A percentile compares a stretch with the other conserved stretches of the same genome.
Evolutionary conservation across 495 filamentous ascomycete species (phyloP).

Genomic region (Saxophila tyrrhenica): DNA sequence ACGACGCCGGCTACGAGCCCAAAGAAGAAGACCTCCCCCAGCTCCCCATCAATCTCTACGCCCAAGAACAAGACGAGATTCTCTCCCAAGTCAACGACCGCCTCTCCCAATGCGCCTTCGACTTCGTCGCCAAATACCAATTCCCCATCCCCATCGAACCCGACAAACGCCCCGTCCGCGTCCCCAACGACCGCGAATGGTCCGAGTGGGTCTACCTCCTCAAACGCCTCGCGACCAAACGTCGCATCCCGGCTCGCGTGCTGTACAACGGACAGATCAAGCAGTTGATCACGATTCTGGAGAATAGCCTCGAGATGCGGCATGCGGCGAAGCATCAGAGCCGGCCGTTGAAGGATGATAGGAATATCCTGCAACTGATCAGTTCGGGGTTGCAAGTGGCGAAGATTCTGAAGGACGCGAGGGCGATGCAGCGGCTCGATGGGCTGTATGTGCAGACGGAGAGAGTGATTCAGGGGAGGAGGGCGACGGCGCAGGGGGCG

Average conservation of each 20-base stretch:
- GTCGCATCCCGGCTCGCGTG: slow-evolving; percentile 69
- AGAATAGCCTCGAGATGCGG: slow-evolving; percentile 33
- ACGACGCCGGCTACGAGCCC: slow-evolving; percentile 51
- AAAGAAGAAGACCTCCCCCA: slow-evolving; percentile 70
- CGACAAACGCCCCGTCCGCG: slow-evolving; percentile 68
- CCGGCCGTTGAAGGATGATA: slow-evolving; percentile 76
- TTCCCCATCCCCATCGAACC: slow-evolving; percentile 73
- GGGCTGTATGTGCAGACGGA: slow-evolving; percentile 60
- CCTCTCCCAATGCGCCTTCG: slow-evolving; percentile 72
- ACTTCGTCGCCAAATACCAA: slow-evolving; percentile 81
- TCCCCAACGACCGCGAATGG: slow-evolving; percentile 76
- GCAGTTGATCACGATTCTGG: slow-evolving; percentile 22
- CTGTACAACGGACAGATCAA: slow-evolving; percentile 76
- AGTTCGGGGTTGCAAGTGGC: slow-evolving; percentile 78
- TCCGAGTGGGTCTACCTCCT: slow-evolving; percentile 86
- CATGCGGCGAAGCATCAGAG: slow-evolving; percentile 75
- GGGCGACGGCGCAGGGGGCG: background rate
- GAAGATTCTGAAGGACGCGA: slow-evolving; percentile 71
- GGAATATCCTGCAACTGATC: slow-evolving; percentile 77
- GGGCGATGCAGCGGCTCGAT: slow-evolving; percentile 70
- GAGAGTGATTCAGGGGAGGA: slow-evolving; percentile 58
- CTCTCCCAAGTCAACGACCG: slow-evolving; percentile 70
- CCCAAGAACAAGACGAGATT: slow-evolving; percentile 73
- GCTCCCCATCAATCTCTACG: slow-evolving; percentile 69
- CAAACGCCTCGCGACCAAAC: slow-evolving; percentile 73